Evolutionary conservation across 1,284 basidiomycete genomes (phyloP).

Genomic region (Ceratobasidium sp.): DNA sequence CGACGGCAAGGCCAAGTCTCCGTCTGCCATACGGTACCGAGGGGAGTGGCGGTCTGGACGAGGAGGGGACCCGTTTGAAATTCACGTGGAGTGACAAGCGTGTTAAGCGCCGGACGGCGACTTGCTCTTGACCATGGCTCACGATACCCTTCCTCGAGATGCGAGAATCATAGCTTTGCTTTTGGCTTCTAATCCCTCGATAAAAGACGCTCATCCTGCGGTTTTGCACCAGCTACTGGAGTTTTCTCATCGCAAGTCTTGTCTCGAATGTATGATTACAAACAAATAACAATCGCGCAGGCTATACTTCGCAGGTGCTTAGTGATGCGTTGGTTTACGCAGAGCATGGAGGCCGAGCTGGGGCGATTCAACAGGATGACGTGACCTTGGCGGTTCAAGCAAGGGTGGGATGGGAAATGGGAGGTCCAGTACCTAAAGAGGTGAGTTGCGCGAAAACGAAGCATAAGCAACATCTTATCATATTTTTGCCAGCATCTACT

Average conservation of each 20-base stretch:
- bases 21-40: constrained; percentile 19
- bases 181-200: constrained; percentile 88
- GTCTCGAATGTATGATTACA: not conserved
- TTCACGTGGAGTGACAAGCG: constrained; percentile 4
- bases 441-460: constrained; percentile 56
- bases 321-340: constrained; percentile 91
- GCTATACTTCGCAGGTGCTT: constrained; percentile 90
- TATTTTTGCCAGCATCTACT: constrained; percentile 72
- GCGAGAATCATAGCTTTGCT: constrained; percentile 92
- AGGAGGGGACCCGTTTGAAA: constrained; percentile 1
- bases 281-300: constrained; percentile 45
- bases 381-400: constrained; percentile 90
- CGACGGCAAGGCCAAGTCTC: constrained; percentile 56
- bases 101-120: constrained; percentile 15
- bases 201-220: constrained; percentile 91
- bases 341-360: constrained; percentile 84
- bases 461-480: not conserved
- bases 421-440: constrained; percentile 93
- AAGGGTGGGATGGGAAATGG: constrained; percentile 93
- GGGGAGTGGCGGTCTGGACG: constrained; percentile 18
- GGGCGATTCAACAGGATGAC: constrained; percentile 89
- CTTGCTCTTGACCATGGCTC: constrained; percentile 30
- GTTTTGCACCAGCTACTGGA: constrained; percentile 95
- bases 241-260: constrained; percentile 80
- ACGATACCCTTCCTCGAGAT: constrained; percentile 80